Conservation (phyloP, 2,329 filamentous ascomycete genomes). For the Scedosporium boydii region DNA sequence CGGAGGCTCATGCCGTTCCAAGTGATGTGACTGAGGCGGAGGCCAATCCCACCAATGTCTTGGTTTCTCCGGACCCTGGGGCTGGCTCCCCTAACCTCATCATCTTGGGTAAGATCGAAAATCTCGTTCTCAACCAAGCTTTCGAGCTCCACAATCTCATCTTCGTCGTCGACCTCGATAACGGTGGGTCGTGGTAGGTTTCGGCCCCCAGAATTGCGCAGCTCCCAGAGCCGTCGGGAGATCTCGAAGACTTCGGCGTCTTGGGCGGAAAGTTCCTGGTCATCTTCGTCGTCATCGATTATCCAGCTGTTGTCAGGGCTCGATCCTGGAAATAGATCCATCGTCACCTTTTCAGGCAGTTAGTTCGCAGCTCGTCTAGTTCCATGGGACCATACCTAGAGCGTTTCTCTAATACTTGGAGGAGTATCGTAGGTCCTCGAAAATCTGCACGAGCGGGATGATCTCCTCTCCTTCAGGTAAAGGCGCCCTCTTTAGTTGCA, state of each 20-base stretch:
- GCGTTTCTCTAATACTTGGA: too few relatives aligned
- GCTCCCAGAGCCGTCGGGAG: background rate
- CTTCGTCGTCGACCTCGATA: conserved; percentile 9
- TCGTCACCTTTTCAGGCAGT: background rate
- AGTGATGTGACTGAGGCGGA: background rate
- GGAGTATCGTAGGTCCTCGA: too few relatives aligned
- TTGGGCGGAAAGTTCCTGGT: background rate
- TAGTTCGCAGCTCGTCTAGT: background rate
- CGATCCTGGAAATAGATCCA: background rate
- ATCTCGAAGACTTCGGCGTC: background rate
- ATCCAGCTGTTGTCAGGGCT: conserved; percentile 1
- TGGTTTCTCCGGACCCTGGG: background rate
- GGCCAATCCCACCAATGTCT: background rate
- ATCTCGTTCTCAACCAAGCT: conserved; percentile 4
- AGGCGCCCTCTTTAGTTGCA: too few relatives aligned
- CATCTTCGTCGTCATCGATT: conserved; percentile 3
- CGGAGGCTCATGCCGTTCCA: conserved; percentile 1
- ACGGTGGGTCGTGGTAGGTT: background rate
- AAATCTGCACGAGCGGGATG: too few relatives aligned
- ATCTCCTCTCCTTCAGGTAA: too few relatives aligned
- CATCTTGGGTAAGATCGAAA: conserved; percentile 5
- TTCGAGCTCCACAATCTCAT: conserved; percentile 6
- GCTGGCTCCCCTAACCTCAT: background rate
- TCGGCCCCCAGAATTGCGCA: background rate
- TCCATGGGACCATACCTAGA: too few relatives aligned